Conservation (phyloP, 1,284 basidiomycete species). For the Sporisorium scitamineum region DNA sequence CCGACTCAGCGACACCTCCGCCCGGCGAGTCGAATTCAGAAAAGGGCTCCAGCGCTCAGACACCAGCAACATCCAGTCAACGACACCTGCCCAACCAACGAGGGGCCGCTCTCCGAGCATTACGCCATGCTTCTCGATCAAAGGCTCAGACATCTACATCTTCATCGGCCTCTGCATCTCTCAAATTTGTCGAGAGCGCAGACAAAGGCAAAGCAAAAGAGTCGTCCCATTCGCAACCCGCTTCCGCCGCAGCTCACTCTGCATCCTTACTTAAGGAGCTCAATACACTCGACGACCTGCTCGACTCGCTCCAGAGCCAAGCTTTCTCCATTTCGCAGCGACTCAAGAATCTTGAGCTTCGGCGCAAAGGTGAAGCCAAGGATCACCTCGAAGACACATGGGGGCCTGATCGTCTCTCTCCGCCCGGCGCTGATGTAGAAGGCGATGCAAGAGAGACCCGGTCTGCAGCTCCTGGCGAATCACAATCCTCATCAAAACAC, state of each 20-base stretch:
- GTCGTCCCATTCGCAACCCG: neutral
- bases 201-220: conserved; percentile 35
- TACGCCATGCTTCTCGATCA: conserved; percentile 1
- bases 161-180: neutral
- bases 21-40: neutral
- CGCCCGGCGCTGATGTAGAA: neutral
- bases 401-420: conserved; percentile 47
- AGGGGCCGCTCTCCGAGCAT: conserved; percentile 12
- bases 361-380: neutral
- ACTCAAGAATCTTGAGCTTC: conserved; percentile 20
- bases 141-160: neutral
- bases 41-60: neutral
- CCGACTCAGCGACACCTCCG: neutral
- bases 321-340: conserved; percentile 42
- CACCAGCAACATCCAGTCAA: neutral
- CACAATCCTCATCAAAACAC: conserved; percentile 4
- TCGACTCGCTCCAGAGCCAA: conserved; percentile 34
- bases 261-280: conserved; percentile 30
- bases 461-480: conserved; percentile 11
- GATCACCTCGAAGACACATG: conserved; percentile 17
- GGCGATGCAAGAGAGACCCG: neutral
- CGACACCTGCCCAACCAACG: conserved; percentile 5
- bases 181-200: conserved; percentile 17
- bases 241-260: conserved; percentile 11
- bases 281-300: conserved; percentile 27